Evolutionary conservation across 306 rosid genomes (phyloP).

Genomic region (Elaeagnus macrophylla): DNA sequence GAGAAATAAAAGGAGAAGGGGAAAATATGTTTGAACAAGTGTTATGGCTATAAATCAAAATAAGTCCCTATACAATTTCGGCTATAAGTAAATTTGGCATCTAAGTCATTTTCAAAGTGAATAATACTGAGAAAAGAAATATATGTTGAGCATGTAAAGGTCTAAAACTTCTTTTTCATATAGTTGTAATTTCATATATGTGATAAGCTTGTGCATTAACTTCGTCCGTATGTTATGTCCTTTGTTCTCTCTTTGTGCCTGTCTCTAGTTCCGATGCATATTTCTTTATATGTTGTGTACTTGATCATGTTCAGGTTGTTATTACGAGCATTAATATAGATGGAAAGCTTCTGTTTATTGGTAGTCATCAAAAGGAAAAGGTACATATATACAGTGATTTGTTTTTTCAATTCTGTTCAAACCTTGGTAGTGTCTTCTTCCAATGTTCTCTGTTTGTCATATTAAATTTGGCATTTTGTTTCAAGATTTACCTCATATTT

Average conservation of each 20-base stretch:
- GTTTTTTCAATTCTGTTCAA: too few species aligned
- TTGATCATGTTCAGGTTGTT: slow-evolving; percentile 43
- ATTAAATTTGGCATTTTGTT: too few species aligned
- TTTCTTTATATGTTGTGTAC: neutral
- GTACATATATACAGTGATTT: slow-evolving; percentile 1
- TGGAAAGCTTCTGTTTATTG: slow-evolving; percentile 46
- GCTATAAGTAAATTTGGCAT: neutral
- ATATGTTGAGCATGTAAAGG: too few species aligned
- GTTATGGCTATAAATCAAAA: neutral
- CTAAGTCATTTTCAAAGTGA: too few species aligned
- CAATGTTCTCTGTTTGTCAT: too few species aligned
- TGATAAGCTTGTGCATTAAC: slow-evolving; percentile 1
- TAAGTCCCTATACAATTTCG: neutral
- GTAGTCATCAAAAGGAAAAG: slow-evolving; percentile 51
- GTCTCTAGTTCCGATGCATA: slow-evolving; percentile 1
- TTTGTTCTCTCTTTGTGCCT: neutral
- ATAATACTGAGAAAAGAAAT: too few species aligned
- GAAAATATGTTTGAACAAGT: neutral
- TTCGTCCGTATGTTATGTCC: neutral
- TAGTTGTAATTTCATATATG: neutral
- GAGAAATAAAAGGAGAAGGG: neutral
- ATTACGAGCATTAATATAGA: slow-evolving; percentile 57
- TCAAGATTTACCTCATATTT: too few species aligned
- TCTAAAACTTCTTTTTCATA: neutral
- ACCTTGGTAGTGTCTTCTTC: too few species aligned